phyloP scores from a whole-genome alignment of 306 rosid genomes.

The Fagus crenata region DNA sequence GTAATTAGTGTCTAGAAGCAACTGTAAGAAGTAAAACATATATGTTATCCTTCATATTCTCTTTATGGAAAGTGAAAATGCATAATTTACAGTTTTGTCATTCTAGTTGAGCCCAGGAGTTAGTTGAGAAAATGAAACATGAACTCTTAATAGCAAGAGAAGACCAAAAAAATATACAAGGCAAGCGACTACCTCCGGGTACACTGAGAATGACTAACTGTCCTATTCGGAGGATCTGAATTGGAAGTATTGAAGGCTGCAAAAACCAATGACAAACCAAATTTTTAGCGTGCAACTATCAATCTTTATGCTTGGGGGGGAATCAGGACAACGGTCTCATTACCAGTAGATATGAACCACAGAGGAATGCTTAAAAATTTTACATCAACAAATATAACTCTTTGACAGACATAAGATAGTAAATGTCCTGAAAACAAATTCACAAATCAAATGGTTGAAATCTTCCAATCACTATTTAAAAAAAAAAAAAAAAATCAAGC shows the following conservation, averaged over 20 bases:
- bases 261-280: slow-evolving; percentile 20
- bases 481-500: too few species aligned
- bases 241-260: slow-evolving; percentile 97
- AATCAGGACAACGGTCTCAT: neutral
- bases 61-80: too few species aligned
- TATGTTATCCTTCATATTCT: too few species aligned
- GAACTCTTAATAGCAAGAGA: neutral
- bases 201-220: slow-evolving; percentile 74
- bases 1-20: too few species aligned
- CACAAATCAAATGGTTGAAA: neutral
- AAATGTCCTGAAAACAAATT: neutral
- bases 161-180: slow-evolving; percentile 5
- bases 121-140: slow-evolving; percentile 14
- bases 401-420: neutral
- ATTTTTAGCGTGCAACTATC: slow-evolving; percentile 11
- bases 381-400: neutral
- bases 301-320: neutral
- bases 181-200: slow-evolving; percentile 78
- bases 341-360: neutral
- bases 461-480: neutral
- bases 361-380: neutral
- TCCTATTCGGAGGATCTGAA: slow-evolving; percentile 81
- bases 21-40: too few species aligned
- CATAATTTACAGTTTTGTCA: too few species aligned
- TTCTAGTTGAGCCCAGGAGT: too few species aligned